These are phyloP conservation scores for Alternaria consortialis DNA, from an alignment of 2,329 filamentous ascomycete species.

Conservation along the genomic window DNA sequence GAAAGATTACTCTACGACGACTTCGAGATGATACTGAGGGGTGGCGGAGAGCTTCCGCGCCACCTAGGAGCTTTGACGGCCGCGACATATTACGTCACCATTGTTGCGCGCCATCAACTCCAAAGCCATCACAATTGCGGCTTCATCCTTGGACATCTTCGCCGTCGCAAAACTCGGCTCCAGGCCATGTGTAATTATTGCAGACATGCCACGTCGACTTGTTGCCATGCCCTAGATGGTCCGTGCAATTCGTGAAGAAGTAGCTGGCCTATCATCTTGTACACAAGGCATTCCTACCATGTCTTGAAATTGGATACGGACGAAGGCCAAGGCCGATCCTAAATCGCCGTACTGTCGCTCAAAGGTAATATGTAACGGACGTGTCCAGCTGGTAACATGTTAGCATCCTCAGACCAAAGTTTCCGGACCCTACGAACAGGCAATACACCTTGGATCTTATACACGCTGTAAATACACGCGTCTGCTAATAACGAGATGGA, in stretches of 20 bases:
- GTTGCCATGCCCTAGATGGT: background rate
- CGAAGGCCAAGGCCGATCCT: background rate
- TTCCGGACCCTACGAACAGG: too few species aligned
- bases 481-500: background rate
- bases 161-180: background rate
- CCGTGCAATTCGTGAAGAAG: background rate
- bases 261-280: background rate
- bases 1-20: background rate
- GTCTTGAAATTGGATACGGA: background rate
- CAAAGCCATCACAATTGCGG: background rate
- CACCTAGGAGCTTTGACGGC: slow-evolving; percentile 33
- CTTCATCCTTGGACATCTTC: background rate
- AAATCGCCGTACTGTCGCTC: background rate
- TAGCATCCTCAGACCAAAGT: background rate
- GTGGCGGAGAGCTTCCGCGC: slow-evolving; percentile 40
- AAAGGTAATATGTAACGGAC: background rate
- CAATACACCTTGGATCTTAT: background rate
- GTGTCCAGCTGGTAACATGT: background rate
- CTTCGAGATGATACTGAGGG: slow-evolving; percentile 28
- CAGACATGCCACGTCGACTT: background rate
- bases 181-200: background rate
- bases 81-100: slow-evolving; percentile 40
- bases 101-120: slow-evolving; percentile 9
- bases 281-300: background rate
- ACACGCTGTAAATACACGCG: background rate